These are phyloP conservation scores for Cyclostephanos tholiformis DNA, from an alignment of 108 stramenopile genomes.

Conservation along the genomic window DNA sequence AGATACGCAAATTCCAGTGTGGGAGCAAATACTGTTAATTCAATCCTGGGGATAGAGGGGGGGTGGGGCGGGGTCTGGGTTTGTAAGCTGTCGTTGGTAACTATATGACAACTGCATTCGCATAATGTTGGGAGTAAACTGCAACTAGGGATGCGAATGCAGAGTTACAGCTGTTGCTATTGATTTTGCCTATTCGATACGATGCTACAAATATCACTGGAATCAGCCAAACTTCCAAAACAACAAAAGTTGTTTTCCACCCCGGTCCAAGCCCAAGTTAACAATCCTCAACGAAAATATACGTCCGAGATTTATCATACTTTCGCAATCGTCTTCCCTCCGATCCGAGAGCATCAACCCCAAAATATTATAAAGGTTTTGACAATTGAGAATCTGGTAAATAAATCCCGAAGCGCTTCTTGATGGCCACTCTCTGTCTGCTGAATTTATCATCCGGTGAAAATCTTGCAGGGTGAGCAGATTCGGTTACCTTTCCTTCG, in stretches of 20 bases:
- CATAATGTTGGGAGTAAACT: not conserved
- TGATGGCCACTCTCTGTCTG: constrained; percentile 92
- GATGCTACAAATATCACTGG: not conserved
- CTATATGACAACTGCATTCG: not conserved
- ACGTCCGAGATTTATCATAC: not conserved
- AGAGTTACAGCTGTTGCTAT: too few species aligned
- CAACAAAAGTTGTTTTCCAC: not conserved
- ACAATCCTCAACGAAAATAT: not conserved
- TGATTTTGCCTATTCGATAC: not conserved
- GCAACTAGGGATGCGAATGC: not conserved
- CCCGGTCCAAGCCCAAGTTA: not conserved
- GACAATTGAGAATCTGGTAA: constrained; percentile 83
- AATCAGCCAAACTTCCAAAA: not conserved
- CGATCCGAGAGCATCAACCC: not conserved
- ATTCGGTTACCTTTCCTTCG: constrained; percentile 84
- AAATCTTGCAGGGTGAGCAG: constrained; percentile 97
- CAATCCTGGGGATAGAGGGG: too few species aligned
- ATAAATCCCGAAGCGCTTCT: constrained; percentile 97
- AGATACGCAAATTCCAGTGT: too few species aligned
- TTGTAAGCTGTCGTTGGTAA: too few species aligned
- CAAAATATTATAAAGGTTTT: constrained; percentile 61
- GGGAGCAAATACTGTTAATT: too few species aligned
- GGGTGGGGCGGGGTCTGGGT: too few species aligned
- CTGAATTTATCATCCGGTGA: constrained; percentile 99
- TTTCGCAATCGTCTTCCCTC: not conserved